Evolutionary conservation across 2,329 filamentous ascomycete species (phyloP).

Genomic region (Neonectria punicea): DNA sequence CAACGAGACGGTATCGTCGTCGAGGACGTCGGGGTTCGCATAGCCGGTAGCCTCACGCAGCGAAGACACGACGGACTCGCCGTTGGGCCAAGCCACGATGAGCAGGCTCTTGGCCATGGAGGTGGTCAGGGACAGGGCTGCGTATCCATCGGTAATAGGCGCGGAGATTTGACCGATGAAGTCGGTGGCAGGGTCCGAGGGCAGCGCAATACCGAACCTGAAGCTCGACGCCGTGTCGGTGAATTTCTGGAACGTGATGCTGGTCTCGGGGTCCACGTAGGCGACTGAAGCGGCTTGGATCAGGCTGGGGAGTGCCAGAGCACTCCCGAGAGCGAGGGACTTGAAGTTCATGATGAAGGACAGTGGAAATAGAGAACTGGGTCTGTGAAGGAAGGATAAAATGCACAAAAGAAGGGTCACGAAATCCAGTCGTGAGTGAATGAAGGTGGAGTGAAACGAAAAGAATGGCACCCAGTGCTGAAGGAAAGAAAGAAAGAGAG

Average conservation of each 20-base stretch:
- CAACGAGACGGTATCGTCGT: conserved; percentile 61
- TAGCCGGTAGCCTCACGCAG: conserved; percentile 70
- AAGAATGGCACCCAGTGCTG: conserved; percentile 28
- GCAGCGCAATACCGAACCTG: conserved; percentile 66
- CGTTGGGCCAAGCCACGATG: conserved; percentile 67
- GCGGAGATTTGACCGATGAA: conserved; percentile 68
- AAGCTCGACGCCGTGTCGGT: conserved; percentile 56
- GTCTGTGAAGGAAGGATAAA: conserved; percentile 1
- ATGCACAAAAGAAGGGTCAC: conserved; percentile 16
- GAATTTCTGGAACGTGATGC: conserved; percentile 65
- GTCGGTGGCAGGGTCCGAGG: conserved; percentile 61
- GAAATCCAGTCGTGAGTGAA: conserved; percentile 23
- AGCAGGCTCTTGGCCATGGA: conserved; percentile 69
- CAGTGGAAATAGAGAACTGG: not conserved
- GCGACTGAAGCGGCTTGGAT: conserved; percentile 28
- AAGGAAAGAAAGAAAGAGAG: conserved; percentile 18
- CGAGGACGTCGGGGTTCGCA: conserved; percentile 66
- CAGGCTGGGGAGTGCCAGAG: conserved; percentile 28
- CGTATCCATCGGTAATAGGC: conserved; percentile 56
- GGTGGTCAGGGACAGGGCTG: conserved; percentile 66
- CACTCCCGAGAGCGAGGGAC: conserved; percentile 30
- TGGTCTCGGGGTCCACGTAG: conserved; percentile 59
- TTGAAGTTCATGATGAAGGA: conserved; percentile 30
- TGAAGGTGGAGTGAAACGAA: conserved; percentile 16
- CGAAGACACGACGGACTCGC: conserved; percentile 64